Conservation (phyloP, 2,329 filamentous ascomycete species). For the Aspergillus latus region DNA sequence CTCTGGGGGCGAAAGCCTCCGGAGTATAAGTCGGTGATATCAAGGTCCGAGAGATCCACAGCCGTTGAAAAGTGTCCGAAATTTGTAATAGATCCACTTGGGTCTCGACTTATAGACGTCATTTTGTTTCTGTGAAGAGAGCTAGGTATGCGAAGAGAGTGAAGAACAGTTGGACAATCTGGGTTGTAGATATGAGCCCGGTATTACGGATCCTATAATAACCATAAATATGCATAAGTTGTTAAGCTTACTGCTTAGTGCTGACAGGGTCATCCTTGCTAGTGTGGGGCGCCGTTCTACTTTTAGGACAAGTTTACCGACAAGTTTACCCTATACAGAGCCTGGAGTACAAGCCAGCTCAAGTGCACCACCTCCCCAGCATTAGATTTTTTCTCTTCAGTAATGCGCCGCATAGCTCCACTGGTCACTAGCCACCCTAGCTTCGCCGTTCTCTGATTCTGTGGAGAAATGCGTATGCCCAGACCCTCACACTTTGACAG, state of each 20-base stretch:
- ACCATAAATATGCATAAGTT: neutral
- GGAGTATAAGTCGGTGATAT: conserved; percentile 4
- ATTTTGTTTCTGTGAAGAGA: neutral
- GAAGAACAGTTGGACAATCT: no score
- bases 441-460: neutral
- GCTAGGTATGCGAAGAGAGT: neutral
- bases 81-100: neutral
- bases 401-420: neutral
- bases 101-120: neutral
- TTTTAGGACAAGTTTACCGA: no score
- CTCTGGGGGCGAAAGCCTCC: neutral
- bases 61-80: conserved; percentile 5
- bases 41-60: conserved; percentile 4
- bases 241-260: neutral
- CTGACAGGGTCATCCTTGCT: neutral
- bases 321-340: no score
- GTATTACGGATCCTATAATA: neutral
- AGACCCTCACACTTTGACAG: neutral
- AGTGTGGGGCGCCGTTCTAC: neutral
- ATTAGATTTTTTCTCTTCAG: neutral
- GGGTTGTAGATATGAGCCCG: no score
- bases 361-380: neutral
- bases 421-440: neutral
- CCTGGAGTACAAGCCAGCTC: neutral
- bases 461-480: neutral